Conservation (phyloP, 129 eudicot genomes). For the Rutidosis leptorrhynchoides region DNA sequence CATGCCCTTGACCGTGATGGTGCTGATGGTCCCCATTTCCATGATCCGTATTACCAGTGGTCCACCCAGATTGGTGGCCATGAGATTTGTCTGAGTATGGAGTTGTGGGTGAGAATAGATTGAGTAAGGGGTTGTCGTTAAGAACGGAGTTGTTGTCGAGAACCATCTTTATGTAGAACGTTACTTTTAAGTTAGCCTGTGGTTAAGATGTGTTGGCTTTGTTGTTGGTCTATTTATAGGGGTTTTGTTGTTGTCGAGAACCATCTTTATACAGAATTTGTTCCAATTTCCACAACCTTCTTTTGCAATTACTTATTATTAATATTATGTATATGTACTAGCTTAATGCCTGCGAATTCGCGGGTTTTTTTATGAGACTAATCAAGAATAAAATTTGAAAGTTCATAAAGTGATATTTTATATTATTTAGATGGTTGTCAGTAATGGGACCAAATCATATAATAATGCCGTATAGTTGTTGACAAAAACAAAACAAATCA, state of each 20-base stretch:
- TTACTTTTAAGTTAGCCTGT: slow-evolving; percentile 1
- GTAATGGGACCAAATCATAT: too few species aligned
- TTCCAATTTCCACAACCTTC: background rate
- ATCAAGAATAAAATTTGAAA: too few species aligned
- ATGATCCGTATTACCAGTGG: slow-evolving; percentile 13
- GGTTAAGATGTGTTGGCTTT: slow-evolving; percentile 19
- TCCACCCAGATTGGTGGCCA: slow-evolving; percentile 31
- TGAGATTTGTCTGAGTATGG: slow-evolving; percentile 12
- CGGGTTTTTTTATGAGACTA: too few species aligned
- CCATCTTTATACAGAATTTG: slow-evolving; percentile 22
- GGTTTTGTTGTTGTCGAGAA: slow-evolving; percentile 23
- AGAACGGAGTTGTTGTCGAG: slow-evolving; percentile 22
- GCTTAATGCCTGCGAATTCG: too few species aligned
- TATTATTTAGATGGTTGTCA: too few species aligned
- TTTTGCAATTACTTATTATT: background rate
- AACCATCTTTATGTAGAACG: slow-evolving; percentile 36
- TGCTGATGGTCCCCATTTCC: slow-evolving; percentile 29
- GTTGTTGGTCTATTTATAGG: slow-evolving; percentile 36
- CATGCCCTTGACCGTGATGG: slow-evolving; percentile 12
- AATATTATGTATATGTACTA: too few species aligned
- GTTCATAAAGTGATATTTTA: too few species aligned
- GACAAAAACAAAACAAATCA: too few species aligned
- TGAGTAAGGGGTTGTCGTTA: too few species aligned
- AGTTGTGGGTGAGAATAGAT: slow-evolving; percentile 16
- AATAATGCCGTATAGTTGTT: too few species aligned